Evolutionary conservation across 2,329 filamentous ascomycete species (phyloP).

Genomic region (Coleophoma cylindrospora): DNA sequence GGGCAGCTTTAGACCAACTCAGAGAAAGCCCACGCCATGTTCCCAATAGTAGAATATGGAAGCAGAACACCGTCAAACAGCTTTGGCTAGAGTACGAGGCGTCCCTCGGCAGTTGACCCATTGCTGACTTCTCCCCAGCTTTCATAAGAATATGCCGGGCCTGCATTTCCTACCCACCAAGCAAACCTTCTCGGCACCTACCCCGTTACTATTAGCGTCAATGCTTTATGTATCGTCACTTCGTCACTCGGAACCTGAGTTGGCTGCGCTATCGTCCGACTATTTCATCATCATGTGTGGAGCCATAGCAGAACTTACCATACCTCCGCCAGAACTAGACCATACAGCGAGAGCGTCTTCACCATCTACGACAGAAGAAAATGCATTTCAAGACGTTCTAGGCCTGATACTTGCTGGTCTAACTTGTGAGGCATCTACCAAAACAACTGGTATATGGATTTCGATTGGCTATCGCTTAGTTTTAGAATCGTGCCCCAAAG

Average conservation of each 20-base stretch:
- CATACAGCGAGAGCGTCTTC: conserved; percentile 12
- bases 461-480: conserved; percentile 35
- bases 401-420: conserved; percentile 36
- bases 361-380: conserved; percentile 25
- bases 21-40: conserved; percentile 20
- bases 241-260: conserved; percentile 27
- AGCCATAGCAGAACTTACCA: conserved; percentile 34
- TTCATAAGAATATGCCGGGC: conserved; percentile 38
- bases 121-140: conserved; percentile 22
- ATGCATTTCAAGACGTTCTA: conserved; percentile 37
- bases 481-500: conserved; percentile 34
- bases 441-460: conserved; percentile 38
- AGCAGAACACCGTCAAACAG: conserved; percentile 25
- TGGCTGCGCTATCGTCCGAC: conserved; percentile 29
- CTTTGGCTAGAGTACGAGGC: conserved; percentile 28
- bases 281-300: conserved; percentile 33
- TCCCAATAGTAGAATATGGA: conserved; percentile 26
- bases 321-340: conserved; percentile 26
- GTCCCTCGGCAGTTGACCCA: background rate
- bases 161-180: conserved; percentile 39
- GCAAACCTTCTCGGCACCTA: conserved; percentile 35
- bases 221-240: conserved; percentile 36
- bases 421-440: conserved; percentile 34
- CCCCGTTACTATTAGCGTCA: conserved; percentile 35
- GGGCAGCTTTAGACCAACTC: conserved; percentile 25